Conservation (phyloP, 495 filamentous ascomycete species). For the Pyrenula massariospora region DNA sequence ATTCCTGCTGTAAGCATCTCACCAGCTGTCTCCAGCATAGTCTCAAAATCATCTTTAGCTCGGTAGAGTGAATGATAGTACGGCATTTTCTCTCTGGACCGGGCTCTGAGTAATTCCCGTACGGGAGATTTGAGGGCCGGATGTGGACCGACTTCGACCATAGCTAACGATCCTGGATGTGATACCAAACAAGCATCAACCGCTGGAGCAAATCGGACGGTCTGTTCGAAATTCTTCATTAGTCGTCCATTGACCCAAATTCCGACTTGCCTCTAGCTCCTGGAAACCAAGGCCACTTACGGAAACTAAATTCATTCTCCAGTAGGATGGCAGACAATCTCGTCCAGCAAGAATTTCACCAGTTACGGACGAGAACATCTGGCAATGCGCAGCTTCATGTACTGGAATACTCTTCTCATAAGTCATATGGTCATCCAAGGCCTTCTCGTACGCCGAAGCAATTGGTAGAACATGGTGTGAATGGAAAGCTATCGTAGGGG, state of each 20-base stretch:
- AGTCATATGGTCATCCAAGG: slow-evolving; percentile 1
- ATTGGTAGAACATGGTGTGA: slow-evolving; percentile 38
- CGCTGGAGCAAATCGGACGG: slow-evolving; percentile 13
- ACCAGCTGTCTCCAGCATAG: slow-evolving; percentile 6
- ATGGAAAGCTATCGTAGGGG: slow-evolving; percentile 22
- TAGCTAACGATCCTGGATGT: neutral
- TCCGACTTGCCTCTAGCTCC: no score
- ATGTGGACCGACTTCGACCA: slow-evolving; percentile 40
- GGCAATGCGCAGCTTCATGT: neutral
- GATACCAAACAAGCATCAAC: neutral
- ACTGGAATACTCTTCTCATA: neutral
- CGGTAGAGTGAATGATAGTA: slow-evolving; percentile 4
- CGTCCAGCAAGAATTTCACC: neutral
- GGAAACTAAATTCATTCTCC: slow-evolving; percentile 42
- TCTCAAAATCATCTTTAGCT: slow-evolving; percentile 4
- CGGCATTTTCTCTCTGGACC: neutral
- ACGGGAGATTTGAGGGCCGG: slow-evolving; percentile 29
- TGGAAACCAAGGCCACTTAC: slow-evolving; percentile 40
- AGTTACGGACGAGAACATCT: neutral
- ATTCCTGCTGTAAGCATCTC: slow-evolving; percentile 6
- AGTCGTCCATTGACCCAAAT: no score
- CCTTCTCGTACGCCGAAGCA: slow-evolving; percentile 25
- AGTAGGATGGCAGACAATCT: slow-evolving; percentile 22
- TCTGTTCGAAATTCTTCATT: slow-evolving; percentile 9
- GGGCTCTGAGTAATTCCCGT: slow-evolving; percentile 13